Evolutionary conservation across 2,329 filamentous ascomycete genomes (phyloP).

Genomic region (Sporothrix mexicana): DNA sequence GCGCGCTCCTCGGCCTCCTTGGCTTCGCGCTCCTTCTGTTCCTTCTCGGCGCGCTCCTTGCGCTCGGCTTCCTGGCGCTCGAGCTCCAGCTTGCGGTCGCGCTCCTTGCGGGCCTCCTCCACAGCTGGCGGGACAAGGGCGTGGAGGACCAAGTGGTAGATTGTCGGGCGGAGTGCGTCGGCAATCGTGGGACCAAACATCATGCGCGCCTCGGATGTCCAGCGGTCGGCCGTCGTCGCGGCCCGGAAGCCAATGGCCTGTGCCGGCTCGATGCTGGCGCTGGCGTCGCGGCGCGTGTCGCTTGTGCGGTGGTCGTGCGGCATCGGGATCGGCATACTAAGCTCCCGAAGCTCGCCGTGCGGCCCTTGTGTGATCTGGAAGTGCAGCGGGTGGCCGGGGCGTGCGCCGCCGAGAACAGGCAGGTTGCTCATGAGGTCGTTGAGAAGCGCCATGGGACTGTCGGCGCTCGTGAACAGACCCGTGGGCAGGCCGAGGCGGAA

Average conservation of each 20-base stretch:
- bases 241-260: conserved; percentile 78
- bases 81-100: conserved; percentile 62
- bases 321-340: conserved; percentile 49
- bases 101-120: conserved; percentile 75
- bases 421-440: conserved; percentile 63
- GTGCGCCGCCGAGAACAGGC: conserved; percentile 43
- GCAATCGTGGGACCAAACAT: conserved; percentile 73
- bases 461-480: conserved; percentile 53
- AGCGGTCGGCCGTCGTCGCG: conserved; percentile 74
- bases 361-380: conserved; percentile 62
- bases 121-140: conserved; percentile 83
- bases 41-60: conserved; percentile 65
- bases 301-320: conserved; percentile 19
- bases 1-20: conserved; percentile 74
- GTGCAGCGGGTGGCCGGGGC: conserved; percentile 59
- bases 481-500: conserved; percentile 60
- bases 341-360: conserved; percentile 59
- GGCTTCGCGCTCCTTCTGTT: conserved; percentile 71
- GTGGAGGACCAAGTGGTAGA: conserved; percentile 68
- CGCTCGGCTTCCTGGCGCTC: conserved; percentile 59
- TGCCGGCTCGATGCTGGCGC: conserved; percentile 63
- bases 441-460: conserved; percentile 53
- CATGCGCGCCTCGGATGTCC: conserved; percentile 88
- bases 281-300: conserved; percentile 58
- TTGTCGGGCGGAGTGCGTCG: conserved; percentile 72